phyloP scores from a whole-genome alignment of 1,284 basidiomycete genomes.

The Filobasidium uniguttulatum region DNA sequence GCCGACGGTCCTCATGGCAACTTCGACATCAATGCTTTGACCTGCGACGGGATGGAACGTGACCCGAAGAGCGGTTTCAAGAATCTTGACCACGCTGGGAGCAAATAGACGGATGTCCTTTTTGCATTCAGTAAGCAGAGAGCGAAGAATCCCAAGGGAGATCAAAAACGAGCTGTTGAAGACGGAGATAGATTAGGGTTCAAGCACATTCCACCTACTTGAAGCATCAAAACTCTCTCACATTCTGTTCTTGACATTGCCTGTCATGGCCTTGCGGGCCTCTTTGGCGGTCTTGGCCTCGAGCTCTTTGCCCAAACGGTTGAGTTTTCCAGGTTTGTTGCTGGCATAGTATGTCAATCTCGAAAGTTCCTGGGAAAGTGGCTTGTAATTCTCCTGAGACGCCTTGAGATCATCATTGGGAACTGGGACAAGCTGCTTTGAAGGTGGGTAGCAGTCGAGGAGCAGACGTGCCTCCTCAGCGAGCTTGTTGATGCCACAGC shows the following conservation, averaged over 20 bases:
- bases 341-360: slow-evolving; percentile 84
- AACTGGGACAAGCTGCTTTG: slow-evolving; percentile 59
- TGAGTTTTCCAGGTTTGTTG: slow-evolving; percentile 76
- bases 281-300: slow-evolving; percentile 63
- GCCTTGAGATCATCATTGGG: slow-evolving; percentile 19
- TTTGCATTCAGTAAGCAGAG: slow-evolving; percentile 78
- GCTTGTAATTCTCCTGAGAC: slow-evolving; percentile 48
- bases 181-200: slow-evolving; percentile 4
- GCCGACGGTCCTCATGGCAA: slow-evolving; percentile 66
- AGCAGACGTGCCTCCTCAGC: slow-evolving; percentile 44
- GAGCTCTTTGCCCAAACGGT: slow-evolving; percentile 70
- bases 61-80: slow-evolving; percentile 49
- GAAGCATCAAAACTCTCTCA: slow-evolving; percentile 38
- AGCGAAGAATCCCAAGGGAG: slow-evolving; percentile 69
- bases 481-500: slow-evolving; percentile 2
- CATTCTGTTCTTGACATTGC: slow-evolving; percentile 66
- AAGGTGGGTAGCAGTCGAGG: slow-evolving; percentile 76
- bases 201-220: background rate
- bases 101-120: slow-evolving; percentile 73
- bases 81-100: slow-evolving; percentile 57
- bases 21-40: slow-evolving; percentile 54
- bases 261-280: slow-evolving; percentile 51
- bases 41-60: slow-evolving; percentile 36
- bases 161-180: slow-evolving; percentile 62
- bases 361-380: slow-evolving; percentile 79